Conservation (phyloP, 225 moss, liverwort and hornwort genomes). For the Polytrichum formosum region DNA sequence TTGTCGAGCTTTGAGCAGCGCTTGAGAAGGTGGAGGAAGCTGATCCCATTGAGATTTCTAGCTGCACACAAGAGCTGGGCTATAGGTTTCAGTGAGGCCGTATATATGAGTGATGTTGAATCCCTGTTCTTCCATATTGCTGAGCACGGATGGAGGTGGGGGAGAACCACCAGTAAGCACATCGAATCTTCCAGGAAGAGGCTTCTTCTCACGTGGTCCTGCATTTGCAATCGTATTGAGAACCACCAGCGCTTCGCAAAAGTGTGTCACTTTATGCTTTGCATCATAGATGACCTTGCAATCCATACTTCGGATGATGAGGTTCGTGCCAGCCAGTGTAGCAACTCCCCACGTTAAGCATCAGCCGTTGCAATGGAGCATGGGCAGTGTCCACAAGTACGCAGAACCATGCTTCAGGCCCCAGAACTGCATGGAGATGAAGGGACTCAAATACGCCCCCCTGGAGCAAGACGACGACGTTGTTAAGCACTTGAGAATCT, state of each 20-base stretch:
- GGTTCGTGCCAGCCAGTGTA: constrained; percentile 58
- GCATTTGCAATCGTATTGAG: constrained; percentile 69
- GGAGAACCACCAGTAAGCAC: too few species aligned
- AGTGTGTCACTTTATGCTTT: constrained; percentile 57
- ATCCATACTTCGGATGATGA: constrained; percentile 59
- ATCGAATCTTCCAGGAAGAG: background rate
- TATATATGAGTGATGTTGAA: too few species aligned
- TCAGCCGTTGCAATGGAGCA: constrained; percentile 87
- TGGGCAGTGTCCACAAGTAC: constrained; percentile 71
- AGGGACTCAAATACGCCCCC: constrained; percentile 64
- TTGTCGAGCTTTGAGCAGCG: constrained; percentile 69
- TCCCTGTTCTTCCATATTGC: too few species aligned
- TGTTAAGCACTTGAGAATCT: background rate
- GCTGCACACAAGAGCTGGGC: constrained; percentile 33
- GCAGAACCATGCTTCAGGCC: constrained; percentile 45
- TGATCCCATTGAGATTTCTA: constrained; percentile 73
- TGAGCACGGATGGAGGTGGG: too few species aligned
- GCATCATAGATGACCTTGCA: constrained; percentile 38
- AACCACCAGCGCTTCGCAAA: constrained; percentile 75
- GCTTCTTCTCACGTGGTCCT: constrained; percentile 29
- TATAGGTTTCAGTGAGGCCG: too few species aligned
- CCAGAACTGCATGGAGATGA: constrained; percentile 59
- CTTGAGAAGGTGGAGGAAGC: constrained; percentile 37
- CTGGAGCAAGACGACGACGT: constrained; percentile 15
- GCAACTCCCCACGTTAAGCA: constrained; percentile 75